Percentiles rank a stretch among this genome's conserved stretches.
phyloP scores from a whole-genome alignment of 768 basidiomycete genomes.

The Auriscalpium microsporum region DNA sequence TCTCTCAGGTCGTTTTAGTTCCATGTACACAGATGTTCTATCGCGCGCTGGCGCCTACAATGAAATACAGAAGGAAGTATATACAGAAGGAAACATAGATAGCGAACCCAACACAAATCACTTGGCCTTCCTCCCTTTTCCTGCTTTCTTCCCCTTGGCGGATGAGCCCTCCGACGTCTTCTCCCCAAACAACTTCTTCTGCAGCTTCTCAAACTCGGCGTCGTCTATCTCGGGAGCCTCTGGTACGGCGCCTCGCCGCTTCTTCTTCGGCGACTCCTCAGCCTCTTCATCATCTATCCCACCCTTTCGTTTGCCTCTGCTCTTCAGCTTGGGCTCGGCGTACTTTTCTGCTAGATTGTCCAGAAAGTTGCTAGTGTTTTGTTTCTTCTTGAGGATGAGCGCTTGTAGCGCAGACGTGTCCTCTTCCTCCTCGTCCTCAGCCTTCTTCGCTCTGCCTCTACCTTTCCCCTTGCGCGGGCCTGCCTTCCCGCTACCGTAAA shows the following conservation, averaged over 20 bases:
- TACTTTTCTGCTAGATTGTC: conserved; percentile 73
- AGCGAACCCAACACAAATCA: neutral
- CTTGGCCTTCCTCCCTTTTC: neutral
- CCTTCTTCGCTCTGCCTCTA: conserved; percentile 37
- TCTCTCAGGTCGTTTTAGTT: conserved; percentile 13
- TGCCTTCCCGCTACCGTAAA: conserved; percentile 70
- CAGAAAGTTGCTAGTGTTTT: conserved; percentile 63
- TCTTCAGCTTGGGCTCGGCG: conserved; percentile 34
- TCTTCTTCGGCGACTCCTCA: conserved; percentile 34
- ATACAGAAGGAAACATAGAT: too few species aligned
- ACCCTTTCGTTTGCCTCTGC: conserved; percentile 38
- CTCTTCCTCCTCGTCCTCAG: conserved; percentile 33
- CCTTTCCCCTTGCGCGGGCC: conserved; percentile 48
- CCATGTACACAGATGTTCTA: too few species aligned
- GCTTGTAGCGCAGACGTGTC: conserved; percentile 70
- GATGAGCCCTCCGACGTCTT: conserved; percentile 21
- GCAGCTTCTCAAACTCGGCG: conserved; percentile 53
- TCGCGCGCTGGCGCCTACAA: too few species aligned
- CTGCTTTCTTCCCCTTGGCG: conserved; percentile 4
- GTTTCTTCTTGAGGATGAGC: conserved; percentile 70
- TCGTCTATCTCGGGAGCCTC: conserved; percentile 55
- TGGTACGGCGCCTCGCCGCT: conserved; percentile 30
- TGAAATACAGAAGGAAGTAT: too few species aligned
- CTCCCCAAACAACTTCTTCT: conserved; percentile 45
- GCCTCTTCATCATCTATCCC: conserved; percentile 34